Percentiles rank a stretch among this genome's conserved stretches.
These are phyloP conservation scores for Cladosporium velox DNA, from an alignment of 2,329 filamentous ascomycete genomes.

Conservation along the genomic window DNA sequence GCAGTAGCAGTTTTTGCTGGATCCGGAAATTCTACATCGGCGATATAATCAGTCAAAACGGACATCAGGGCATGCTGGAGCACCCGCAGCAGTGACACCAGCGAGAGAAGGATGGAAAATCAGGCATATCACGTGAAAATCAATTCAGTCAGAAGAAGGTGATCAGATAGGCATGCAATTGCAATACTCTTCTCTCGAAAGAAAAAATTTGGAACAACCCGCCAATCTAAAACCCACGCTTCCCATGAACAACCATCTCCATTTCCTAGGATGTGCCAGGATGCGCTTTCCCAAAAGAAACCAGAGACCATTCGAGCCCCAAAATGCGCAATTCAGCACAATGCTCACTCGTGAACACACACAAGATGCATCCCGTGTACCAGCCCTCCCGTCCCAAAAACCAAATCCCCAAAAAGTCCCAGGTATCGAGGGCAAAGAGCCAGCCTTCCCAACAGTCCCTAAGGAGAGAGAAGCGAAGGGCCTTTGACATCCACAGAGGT, in stretches of 20 bases:
- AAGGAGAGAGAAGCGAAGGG: neutral
- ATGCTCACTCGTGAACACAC: neutral
- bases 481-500: neutral
- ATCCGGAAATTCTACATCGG: no score
- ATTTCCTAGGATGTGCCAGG: conserved; percentile 1
- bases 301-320: neutral
- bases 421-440: conserved; percentile 1
- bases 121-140: no score
- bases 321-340: neutral
- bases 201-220: neutral
- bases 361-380: neutral
- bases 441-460: neutral
- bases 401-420: neutral
- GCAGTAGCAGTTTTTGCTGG: no score
- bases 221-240: neutral
- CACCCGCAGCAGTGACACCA: no score
- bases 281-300: neutral
- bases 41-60: no score
- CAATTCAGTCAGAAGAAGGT: no score
- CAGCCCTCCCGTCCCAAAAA: neutral
- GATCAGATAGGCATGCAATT: neutral
- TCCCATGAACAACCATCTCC: neutral
- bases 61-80: no score
- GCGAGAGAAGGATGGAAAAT: no score
- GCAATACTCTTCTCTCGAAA: neutral